A percentile compares a stretch with the other conserved stretches of the same genome.
Conservation (phyloP, 2,329 filamentous ascomycete species). For the Ceratocystis cacaofunesta region DNA sequence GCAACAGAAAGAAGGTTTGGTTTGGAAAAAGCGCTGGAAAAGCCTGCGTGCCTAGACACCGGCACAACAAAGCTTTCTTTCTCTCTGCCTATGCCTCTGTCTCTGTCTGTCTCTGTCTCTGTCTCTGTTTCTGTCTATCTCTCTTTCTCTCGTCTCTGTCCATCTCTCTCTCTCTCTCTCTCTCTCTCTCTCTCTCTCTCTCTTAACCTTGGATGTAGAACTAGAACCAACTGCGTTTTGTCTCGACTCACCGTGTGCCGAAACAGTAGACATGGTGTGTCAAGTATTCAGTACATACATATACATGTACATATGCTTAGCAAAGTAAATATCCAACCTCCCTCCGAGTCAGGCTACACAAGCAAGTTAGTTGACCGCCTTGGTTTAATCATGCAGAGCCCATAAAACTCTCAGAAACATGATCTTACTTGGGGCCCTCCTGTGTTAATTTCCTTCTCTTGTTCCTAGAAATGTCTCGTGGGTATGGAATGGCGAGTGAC, state of each 20-base stretch:
- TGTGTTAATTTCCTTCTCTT: not conserved
- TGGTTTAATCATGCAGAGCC: not conserved
- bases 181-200: too few relatives aligned
- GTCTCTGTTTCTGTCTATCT: too few relatives aligned
- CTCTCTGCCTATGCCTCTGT: too few relatives aligned
- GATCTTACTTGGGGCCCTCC: not conserved
- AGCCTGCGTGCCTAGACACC: too few relatives aligned
- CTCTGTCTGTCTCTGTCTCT: too few relatives aligned
- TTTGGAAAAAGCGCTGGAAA: too few relatives aligned
- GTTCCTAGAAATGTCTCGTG: not conserved
- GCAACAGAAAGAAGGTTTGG: too few relatives aligned
- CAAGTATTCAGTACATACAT: not conserved
- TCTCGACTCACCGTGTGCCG: not conserved
- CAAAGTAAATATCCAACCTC: not conserved
- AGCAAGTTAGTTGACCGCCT: not conserved
- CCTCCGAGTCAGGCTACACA: not conserved
- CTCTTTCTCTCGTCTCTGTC: too few relatives aligned
- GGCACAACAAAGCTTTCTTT: too few relatives aligned
- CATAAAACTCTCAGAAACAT: not conserved
- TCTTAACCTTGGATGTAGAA: too few relatives aligned
- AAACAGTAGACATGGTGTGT: not conserved
- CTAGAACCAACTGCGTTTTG: not conserved
- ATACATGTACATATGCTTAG: not conserved
- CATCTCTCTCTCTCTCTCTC: too few relatives aligned
- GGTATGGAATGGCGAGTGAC: not conserved